Evolutionary conservation across 345 rosid species (phyloP).

Genomic region (Arabis alpina): DNA sequence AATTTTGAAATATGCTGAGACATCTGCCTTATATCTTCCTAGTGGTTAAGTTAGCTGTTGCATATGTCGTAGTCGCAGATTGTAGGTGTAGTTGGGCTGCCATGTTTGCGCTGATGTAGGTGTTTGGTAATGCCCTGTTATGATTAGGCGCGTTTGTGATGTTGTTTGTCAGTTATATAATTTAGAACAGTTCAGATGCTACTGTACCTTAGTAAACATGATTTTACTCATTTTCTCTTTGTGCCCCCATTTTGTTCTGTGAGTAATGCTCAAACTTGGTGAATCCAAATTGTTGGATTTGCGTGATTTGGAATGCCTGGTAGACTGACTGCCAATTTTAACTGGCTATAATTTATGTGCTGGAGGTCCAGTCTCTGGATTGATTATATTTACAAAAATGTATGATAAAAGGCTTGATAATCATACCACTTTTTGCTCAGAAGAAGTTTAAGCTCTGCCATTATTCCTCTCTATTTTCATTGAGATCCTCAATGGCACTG

Average conservation of each 20-base stretch:
- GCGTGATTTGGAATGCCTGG: neutral
- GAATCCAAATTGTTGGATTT: neutral
- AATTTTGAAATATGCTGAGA: constrained; percentile 6
- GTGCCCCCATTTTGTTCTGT: too few relatives aligned
- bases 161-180: too few relatives aligned
- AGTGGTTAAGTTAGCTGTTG: constrained; percentile 10
- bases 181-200: too few relatives aligned
- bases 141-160: neutral
- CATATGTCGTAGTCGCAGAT: too few relatives aligned
- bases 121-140: constrained; percentile 18
- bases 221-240: too few relatives aligned
- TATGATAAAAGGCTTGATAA: constrained; percentile 11
- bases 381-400: constrained; percentile 5
- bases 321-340: constrained; percentile 4
- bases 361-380: neutral
- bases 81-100: constrained; percentile 5
- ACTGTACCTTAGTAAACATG: too few relatives aligned
- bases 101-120: neutral
- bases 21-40: constrained; percentile 18
- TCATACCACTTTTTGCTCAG: constrained; percentile 12
- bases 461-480: constrained; percentile 21
- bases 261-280: too few relatives aligned
- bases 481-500: constrained; percentile 28
- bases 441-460: constrained; percentile 22
- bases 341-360: neutral